These are phyloP conservation scores for Dactylorhiza incarnata DNA, from an alignment of 106 monocot genomes.

Conservation along the genomic window DNA sequence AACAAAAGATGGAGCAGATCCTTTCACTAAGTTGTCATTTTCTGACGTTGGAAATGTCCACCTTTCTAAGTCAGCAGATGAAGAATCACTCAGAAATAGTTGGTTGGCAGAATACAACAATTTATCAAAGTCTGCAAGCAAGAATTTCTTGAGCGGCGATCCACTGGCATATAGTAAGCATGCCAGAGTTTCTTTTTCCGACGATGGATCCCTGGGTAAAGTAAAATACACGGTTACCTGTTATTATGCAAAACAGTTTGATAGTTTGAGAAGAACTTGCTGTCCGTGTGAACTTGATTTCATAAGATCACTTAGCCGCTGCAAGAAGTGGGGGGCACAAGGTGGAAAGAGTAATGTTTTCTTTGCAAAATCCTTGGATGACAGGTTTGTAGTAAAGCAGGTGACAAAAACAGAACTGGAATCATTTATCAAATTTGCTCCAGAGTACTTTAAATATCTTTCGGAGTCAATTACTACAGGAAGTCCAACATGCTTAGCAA, in stretches of 20 bases:
- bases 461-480: constrained; percentile 70
- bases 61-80: constrained; percentile 34
- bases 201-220: constrained; percentile 46
- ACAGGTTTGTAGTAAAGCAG: constrained; percentile 88
- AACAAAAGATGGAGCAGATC: constrained; percentile 28
- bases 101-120: constrained; percentile 29
- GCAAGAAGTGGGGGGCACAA: constrained; percentile 92
- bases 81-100: constrained; percentile 29
- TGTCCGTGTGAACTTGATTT: constrained; percentile 82
- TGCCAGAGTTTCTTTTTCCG: constrained; percentile 57
- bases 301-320: constrained; percentile 80
- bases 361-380: constrained; percentile 92
- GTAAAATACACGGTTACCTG: constrained; percentile 66
- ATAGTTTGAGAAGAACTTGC: constrained; percentile 57
- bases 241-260: constrained; percentile 72
- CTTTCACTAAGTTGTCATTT: constrained; percentile 19
- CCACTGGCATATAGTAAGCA: constrained; percentile 41
- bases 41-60: constrained; percentile 35
- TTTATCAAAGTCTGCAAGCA: constrained; percentile 22
- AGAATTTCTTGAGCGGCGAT: constrained; percentile 16
- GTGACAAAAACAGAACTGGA: constrained; percentile 88
- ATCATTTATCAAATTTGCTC: constrained; percentile 76
- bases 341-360: constrained; percentile 95
- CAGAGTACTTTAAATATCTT: constrained; percentile 76
- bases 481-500: constrained; percentile 82